Conservation (phyloP, 164 flowering plant species). For the Stephania japonica region DNA sequence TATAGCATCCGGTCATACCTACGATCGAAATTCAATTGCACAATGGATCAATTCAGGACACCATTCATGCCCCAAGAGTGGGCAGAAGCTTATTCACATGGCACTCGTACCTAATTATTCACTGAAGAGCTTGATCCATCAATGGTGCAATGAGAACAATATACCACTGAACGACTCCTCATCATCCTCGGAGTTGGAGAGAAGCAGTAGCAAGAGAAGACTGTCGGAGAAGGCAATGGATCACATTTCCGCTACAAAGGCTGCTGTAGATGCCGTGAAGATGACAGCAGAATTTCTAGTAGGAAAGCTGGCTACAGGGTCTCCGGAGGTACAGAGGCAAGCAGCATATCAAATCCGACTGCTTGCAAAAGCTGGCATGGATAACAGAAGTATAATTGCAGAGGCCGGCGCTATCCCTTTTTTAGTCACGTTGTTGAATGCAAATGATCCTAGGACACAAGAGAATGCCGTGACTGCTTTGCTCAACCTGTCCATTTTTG, state of each 20-base stretch:
- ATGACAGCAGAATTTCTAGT: conserved; percentile 70
- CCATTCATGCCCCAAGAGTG: conserved; percentile 67
- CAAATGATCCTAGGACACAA: conserved; percentile 51
- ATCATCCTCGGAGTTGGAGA: conserved; percentile 19
- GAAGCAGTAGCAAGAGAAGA: conserved; percentile 27
- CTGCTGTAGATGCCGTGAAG: conserved; percentile 50
- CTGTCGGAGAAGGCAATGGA: conserved; percentile 37
- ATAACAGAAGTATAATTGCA: conserved; percentile 57
- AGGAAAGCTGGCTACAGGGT: conserved; percentile 68
- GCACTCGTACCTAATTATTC: conserved; percentile 69
- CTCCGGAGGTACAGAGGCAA: conserved; percentile 46
- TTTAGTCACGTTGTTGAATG: conserved; percentile 45
- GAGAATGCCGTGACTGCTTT: conserved; percentile 74
- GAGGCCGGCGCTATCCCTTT: conserved; percentile 83
- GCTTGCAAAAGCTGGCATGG: conserved; percentile 67
- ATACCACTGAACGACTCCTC: conserved; percentile 24
- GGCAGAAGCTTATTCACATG: conserved; percentile 59
- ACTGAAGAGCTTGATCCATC: conserved; percentile 54
- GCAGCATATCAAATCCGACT: conserved; percentile 67
- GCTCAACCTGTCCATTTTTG: conserved; percentile 64
- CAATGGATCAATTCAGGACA: conserved; percentile 74
- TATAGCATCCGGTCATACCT: conserved; percentile 73
- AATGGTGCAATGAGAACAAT: conserved; percentile 66
- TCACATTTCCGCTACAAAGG: conserved; percentile 56
- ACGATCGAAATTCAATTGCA: conserved; percentile 57